A percentile compares a stretch with the other conserved stretches of the same genome.
Conservation (phyloP, 1,284 basidiomycete species). For the Amylostereum chailletii region DNA sequence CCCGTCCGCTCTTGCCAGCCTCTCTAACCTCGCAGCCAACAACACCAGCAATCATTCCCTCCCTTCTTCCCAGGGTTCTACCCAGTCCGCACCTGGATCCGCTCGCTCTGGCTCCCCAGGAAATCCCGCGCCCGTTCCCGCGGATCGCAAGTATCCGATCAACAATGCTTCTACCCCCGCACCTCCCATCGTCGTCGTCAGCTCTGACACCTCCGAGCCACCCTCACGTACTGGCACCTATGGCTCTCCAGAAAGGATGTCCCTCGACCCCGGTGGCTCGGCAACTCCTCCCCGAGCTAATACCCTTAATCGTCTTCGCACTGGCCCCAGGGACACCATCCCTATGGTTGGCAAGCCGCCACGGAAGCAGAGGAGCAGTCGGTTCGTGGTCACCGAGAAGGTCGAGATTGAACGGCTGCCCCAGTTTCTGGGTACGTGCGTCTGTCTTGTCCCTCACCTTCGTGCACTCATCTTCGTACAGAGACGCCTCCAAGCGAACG, state of each 20-base stretch:
- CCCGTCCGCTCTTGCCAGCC: conserved; percentile 24
- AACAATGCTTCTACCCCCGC: conserved; percentile 42
- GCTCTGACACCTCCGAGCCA: conserved; percentile 64
- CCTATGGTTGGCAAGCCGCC: conserved; percentile 92
- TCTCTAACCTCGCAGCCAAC: conserved; percentile 30
- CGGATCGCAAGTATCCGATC: conserved; percentile 46
- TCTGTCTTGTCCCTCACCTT: conserved; percentile 5
- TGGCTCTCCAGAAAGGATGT: conserved; percentile 42
- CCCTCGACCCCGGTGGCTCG: conserved; percentile 39
- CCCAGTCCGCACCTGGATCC: conserved; percentile 17
- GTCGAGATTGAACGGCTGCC: conserved; percentile 95
- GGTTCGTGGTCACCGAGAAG: conserved; percentile 94
- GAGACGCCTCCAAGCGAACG: conserved; percentile 89
- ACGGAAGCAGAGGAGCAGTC: conserved; percentile 90
- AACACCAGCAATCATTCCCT: conserved; percentile 36
- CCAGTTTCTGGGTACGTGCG: conserved; percentile 79
- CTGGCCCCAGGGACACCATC: conserved; percentile 87
- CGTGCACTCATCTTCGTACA: conserved; percentile 22
- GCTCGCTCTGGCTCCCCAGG: conserved; percentile 33
- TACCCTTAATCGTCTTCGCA: conserved; percentile 58
- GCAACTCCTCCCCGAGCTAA: conserved; percentile 55
- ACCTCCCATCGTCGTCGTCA: conserved; percentile 88
- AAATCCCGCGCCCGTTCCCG: conserved; percentile 23
- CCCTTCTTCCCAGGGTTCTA: conserved; percentile 31
- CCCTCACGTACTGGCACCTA: conserved; percentile 28